These are phyloP conservation scores for Ceratocystis albifundus DNA, from an alignment of 2,329 filamentous ascomycete genomes.

Conservation along the genomic window DNA sequence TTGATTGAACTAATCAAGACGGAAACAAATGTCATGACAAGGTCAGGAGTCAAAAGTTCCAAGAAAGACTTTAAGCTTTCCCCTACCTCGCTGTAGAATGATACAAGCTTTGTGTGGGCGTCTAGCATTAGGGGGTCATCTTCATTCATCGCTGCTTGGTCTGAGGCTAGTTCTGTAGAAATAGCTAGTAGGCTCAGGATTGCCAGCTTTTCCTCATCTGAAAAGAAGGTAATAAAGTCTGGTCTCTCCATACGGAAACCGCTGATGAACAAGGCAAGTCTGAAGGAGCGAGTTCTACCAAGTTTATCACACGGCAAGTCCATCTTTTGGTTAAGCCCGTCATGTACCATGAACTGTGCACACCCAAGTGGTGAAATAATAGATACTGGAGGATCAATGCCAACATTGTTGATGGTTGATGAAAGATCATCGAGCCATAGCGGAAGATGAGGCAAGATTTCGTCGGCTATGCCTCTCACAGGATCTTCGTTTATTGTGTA, in stretches of 20 bases:
- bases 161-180: not conserved
- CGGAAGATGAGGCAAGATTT: slow-evolving; percentile 36
- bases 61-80: not conserved
- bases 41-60: not conserved
- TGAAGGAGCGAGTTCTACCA: slow-evolving; percentile 59
- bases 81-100: not conserved
- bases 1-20: not conserved
- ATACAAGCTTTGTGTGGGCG: not conserved
- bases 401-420: slow-evolving; percentile 37
- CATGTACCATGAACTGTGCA: slow-evolving; percentile 50
- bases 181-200: slow-evolving; percentile 32
- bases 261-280: slow-evolving; percentile 54
- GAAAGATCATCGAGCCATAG: slow-evolving; percentile 55
- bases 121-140: not conserved
- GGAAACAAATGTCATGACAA: not conserved
- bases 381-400: slow-evolving; percentile 52
- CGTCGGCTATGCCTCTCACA: not conserved
- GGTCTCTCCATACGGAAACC: not conserved
- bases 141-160: not conserved
- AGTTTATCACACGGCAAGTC: slow-evolving; percentile 51
- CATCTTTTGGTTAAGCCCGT: slow-evolving; percentile 60
- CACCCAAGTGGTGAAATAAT: slow-evolving; percentile 64
- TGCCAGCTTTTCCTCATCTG: not conserved
- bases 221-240: not conserved
- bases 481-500: slow-evolving; percentile 24